Conservation (phyloP, 2,329 filamentous ascomycete genomes). For the Tolypocladium album region DNA sequence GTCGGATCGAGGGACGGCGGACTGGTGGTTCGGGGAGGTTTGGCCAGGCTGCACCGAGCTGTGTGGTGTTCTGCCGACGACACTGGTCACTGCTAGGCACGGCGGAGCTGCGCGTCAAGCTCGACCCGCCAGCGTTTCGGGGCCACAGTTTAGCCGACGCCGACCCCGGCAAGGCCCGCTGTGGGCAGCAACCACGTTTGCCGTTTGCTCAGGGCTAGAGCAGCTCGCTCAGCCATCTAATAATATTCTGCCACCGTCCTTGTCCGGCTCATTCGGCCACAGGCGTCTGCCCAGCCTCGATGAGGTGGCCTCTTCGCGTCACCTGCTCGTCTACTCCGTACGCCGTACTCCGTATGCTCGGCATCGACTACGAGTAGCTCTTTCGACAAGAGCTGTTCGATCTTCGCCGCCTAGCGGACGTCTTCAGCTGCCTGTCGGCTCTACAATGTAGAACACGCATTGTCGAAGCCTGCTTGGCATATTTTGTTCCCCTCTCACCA, state of each 20-base stretch:
- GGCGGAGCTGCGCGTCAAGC: slow-evolving; percentile 27
- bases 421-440: neutral
- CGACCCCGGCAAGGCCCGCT: neutral
- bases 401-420: neutral
- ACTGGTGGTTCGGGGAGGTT: neutral
- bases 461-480: slow-evolving; percentile 5
- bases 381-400: neutral
- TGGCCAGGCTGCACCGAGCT: slow-evolving; percentile 12
- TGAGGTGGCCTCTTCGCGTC: slow-evolving; percentile 20
- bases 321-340: slow-evolving; percentile 5
- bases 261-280: slow-evolving; percentile 1
- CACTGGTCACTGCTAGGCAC: slow-evolving; percentile 20
- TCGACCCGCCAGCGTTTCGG: slow-evolving; percentile 12
- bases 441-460: neutral
- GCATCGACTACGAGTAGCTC: slow-evolving; percentile 3
- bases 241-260: neutral
- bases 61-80: slow-evolving; percentile 18
- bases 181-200: neutral
- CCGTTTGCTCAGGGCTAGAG: neutral
- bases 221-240: slow-evolving; percentile 1
- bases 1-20: slow-evolving; percentile 5
- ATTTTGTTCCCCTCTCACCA: slow-evolving; percentile 4
- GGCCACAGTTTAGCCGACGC: slow-evolving; percentile 14
- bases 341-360: slow-evolving; percentile 2
- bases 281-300: slow-evolving; percentile 5